Evolutionary conservation across 805 yeast species (phyloP), one percentile per base, ranked within the genome.

Genomic region (Citeromyces matritensis): DNA sequence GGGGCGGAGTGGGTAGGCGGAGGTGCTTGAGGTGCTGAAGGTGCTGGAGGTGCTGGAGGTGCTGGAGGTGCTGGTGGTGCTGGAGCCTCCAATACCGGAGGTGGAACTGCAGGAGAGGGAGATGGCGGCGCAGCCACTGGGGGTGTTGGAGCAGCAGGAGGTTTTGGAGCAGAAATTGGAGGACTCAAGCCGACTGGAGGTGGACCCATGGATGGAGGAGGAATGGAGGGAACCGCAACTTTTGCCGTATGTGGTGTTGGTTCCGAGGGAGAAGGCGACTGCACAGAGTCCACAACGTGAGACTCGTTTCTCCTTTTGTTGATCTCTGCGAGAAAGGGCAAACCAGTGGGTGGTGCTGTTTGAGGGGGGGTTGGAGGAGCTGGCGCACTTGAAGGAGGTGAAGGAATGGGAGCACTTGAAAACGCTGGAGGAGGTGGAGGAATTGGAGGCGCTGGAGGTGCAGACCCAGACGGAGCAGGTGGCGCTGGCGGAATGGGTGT

Each of bases 301-400:
- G 63, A 60, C 24, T 65, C 69, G 35, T 60, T 65, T 37, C 73
- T 53, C 37, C 61, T 59, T 23, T 55, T 59, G 40, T 64, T 65
- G 33, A 68, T 67, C 36, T 68, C 65, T 4, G 65, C 60, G 9
- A 68, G 48, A 42, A 67, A 66, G 4, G 73, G 73, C 11, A 65
- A 43, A 8, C 48, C 43, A 34, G 43, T 25, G 26, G 49, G 36
- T 34, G 51, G 38, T 31, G 36, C 29, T 38, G 41, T 9, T 53
- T 38, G 9, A 36, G 42, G 38, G 9, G 45, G 32, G 23, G 51
- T 39, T 5, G 51, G 33, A 10, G 56, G 38, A 15, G 50, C 33
- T 8, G 45, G 30, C 8, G 40, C 29, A 7, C 51, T 42, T 14
- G 55, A 39, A 21, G 53, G 51, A 5, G 46, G 38, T 9, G 49